phyloP scores from a whole-genome alignment of 2,329 filamentous ascomycete genomes.

The Fusarium sp. region DNA sequence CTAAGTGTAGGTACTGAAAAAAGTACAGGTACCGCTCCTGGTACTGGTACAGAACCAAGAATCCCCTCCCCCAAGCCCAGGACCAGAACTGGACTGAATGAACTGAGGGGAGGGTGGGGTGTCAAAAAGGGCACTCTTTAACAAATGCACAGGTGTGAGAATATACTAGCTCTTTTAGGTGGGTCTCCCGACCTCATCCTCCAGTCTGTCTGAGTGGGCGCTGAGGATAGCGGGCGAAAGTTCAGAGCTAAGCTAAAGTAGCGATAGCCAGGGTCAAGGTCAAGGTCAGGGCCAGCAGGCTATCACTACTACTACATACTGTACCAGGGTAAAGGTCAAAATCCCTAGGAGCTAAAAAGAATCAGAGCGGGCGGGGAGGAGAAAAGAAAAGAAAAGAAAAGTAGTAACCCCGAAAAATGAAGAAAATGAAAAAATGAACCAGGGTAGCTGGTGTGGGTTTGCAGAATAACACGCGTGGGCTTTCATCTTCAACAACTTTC shows the following conservation, averaged over 20 bases:
- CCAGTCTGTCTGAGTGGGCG: slow-evolving; percentile 35
- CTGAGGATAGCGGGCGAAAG: slow-evolving; percentile 45
- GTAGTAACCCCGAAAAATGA: neutral
- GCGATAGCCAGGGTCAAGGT: slow-evolving; percentile 23
- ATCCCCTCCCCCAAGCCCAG: slow-evolving; percentile 22
- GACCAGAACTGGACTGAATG: slow-evolving; percentile 11
- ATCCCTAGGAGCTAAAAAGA: slow-evolving; percentile 1
- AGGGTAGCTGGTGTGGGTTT: neutral
- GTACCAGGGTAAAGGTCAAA: slow-evolving; percentile 4
- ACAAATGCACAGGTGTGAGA: slow-evolving; percentile 14
- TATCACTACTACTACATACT: neutral
- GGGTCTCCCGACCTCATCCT: slow-evolving; percentile 36
- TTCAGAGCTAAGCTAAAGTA: slow-evolving; percentile 22
- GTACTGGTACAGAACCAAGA: slow-evolving; percentile 8
- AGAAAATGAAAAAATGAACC: neutral
- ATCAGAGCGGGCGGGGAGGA: neutral
- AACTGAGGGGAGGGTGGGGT: slow-evolving; percentile 36
- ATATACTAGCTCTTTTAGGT: slow-evolving; percentile 7
- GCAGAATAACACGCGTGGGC: neutral
- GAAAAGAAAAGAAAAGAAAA: neutral
- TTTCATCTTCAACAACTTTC: neutral
- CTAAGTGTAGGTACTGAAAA: neutral
- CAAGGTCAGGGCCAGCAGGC: slow-evolving; percentile 12
- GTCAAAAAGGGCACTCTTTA: slow-evolving; percentile 16
- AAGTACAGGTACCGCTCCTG: slow-evolving; percentile 27